Percentiles rank a stretch among this genome's conserved stretches.
Conservation (phyloP, 2,329 filamentous ascomycete genomes). For the Colletotrichum magnum region DNA sequence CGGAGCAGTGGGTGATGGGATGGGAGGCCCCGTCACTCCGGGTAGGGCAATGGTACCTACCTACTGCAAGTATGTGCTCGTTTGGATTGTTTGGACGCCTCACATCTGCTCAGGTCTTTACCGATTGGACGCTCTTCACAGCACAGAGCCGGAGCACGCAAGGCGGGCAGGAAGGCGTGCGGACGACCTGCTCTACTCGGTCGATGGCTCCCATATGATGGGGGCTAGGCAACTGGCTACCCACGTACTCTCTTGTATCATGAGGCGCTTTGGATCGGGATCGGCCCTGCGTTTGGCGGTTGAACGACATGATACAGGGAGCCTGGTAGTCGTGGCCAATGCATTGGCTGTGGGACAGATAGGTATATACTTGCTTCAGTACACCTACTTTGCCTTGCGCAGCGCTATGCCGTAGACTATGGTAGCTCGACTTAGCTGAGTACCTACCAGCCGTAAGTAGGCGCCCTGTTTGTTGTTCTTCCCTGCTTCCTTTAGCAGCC, state of each 20-base stretch:
- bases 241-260: not conserved
- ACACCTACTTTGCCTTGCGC: no score
- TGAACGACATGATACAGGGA: constrained; percentile 31
- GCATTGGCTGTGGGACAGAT: constrained; percentile 18
- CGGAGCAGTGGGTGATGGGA: constrained; percentile 8
- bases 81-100: constrained; percentile 30
- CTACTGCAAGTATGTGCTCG: constrained; percentile 1
- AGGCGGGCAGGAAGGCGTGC: not conserved
- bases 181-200: constrained; percentile 5
- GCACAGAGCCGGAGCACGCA: constrained; percentile 18
- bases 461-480: constrained; percentile 32
- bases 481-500: constrained; percentile 24
- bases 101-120: constrained; percentile 11
- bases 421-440: no score
- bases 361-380: no score
- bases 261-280: constrained; percentile 37
- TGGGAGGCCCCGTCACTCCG: not conserved
- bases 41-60: constrained; percentile 2
- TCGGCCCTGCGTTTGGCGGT: constrained; percentile 35
- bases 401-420: no score
- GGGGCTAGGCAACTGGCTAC: not conserved
- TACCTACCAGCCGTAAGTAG: no score
- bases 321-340: constrained; percentile 19
- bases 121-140: constrained; percentile 16
- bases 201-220: not conserved